Evolutionary conservation across 106 monocot genomes (phyloP), one percentile per base, ranked within the genome.

Genomic region (Narthecium ossifragum): DNA sequence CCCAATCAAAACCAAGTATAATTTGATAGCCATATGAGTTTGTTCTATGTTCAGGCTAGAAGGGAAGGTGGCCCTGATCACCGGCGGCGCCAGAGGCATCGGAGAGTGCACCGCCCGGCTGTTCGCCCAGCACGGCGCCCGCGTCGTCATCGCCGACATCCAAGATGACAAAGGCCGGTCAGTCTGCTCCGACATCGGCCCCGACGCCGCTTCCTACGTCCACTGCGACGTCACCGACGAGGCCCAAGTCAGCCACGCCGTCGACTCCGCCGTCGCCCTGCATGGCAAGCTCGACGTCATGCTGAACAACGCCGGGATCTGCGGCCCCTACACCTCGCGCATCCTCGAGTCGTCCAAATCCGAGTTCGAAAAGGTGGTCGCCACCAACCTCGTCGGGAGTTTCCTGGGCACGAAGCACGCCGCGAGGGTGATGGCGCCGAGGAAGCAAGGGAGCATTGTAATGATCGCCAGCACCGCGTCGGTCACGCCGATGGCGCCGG

Each of bases 61-160:
- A 17, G 86, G 86, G 7, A 78, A 86, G 67, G 86, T 86, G 2
- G 86, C 86, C 3, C 33, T 86, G 28, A 71, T 86, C 26, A 86
- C 86, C 6, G 86, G 86, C 0, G 86, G 86, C 6, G 73, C 85
- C 21, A 65, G 75, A 14, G 86, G 86, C 26, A 78, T 86, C 17
- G 86, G 86, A 0, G 72, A 72, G 62, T 65, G 72, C 74, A 78
- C 80, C 13, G 81, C 70, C 9, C 41, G 62, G 64, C 72, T 78
- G 32, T 81, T 86, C 72, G 49, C 47, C n/a, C 49, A 12, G 0
- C 75, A 81, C 11, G 86, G 86, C 4, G 76, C 85, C 0, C 70
- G 64, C 32, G 60, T 85, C n/a, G 64, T 72, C 50, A 43, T 85
- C 31, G 55, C 76, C 1, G 81, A 86, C 62, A 17, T 86, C 45